Evolutionary conservation across 2,329 filamentous ascomycete species (phyloP).

Genomic region (Sordariomycetes sp.): DNA sequence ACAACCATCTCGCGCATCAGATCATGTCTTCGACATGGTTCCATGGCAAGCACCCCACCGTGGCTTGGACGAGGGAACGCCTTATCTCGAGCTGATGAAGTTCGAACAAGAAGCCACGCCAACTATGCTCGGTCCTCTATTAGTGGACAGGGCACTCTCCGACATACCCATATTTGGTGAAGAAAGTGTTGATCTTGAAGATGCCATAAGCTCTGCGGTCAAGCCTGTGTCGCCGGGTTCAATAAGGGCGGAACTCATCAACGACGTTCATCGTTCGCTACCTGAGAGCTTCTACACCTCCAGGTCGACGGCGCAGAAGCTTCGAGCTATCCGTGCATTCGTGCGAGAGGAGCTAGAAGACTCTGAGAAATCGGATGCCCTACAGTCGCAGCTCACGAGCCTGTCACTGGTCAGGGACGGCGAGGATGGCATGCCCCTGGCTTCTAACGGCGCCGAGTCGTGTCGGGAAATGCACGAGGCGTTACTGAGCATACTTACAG

Average conservation of each 20-base stretch:
- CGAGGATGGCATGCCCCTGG: conserved; percentile 25
- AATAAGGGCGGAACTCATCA: conserved; percentile 24
- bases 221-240: conserved; percentile 21
- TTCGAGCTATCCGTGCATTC: conserved; percentile 34
- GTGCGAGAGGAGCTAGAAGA: conserved; percentile 18
- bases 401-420: conserved; percentile 18
- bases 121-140: conserved; percentile 43
- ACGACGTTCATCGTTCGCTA: conserved; percentile 22
- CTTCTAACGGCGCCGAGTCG: conserved; percentile 30
- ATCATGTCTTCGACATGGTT: conserved; percentile 50
- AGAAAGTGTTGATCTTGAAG: conserved; percentile 31
- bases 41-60: conserved; percentile 53
- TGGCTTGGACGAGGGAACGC: conserved; percentile 40
- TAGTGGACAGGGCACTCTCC: conserved; percentile 42
- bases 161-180: conserved; percentile 49
- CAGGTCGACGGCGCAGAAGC: conserved; percentile 36
- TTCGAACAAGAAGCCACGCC: conserved; percentile 46
- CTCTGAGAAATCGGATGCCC: conserved; percentile 10
- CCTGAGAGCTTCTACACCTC: conserved; percentile 32
- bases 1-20: conserved; percentile 47
- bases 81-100: conserved; percentile 47
- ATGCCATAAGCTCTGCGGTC: conserved; percentile 31
- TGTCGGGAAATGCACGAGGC: conserved; percentile 50
- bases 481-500: conserved; percentile 34
- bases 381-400: conserved; percentile 13